These are phyloP conservation scores for Apiotrichum akiyoshidainum DNA, from an alignment of 1,284 basidiomycete species.

Conservation along the genomic window DNA sequence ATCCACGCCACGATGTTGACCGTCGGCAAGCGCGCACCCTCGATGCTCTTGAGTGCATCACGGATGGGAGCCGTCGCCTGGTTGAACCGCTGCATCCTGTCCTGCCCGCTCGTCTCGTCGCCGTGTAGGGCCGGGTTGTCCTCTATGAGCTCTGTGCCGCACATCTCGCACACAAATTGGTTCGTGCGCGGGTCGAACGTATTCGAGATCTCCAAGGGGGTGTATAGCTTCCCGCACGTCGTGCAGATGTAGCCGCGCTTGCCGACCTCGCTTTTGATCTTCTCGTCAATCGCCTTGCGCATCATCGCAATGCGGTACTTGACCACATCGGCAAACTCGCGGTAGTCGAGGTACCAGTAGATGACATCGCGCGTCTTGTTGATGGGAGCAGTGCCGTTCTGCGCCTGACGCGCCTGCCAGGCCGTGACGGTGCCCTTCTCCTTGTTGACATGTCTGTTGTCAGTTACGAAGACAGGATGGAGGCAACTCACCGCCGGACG, in stretches of 20 bases:
- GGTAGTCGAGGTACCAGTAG: constrained; percentile 97
- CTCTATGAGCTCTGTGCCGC: constrained; percentile 75
- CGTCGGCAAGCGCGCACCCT: constrained; percentile 56
- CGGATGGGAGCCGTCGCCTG: constrained; percentile 81
- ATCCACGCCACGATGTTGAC: constrained; percentile 47
- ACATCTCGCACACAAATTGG: constrained; percentile 54
- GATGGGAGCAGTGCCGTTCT: constrained; percentile 8
- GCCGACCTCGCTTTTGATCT: constrained; percentile 79
- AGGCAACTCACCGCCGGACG: constrained; percentile 66
- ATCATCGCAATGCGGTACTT: constrained; percentile 98
- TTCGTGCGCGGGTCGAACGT: constrained; percentile 56
- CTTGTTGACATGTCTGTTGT: constrained; percentile 46
- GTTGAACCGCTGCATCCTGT: constrained; percentile 94
- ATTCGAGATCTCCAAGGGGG: constrained; percentile 80
- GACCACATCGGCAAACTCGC: constrained; percentile 91
- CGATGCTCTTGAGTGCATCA: constrained; percentile 81
- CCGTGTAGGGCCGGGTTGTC: constrained; percentile 64
- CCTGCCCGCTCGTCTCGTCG: constrained; percentile 43
- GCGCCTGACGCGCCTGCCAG: constrained; percentile 25
- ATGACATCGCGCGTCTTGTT: constrained; percentile 51
- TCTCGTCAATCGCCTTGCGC: constrained; percentile 81
- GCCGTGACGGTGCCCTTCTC: constrained; percentile 38
- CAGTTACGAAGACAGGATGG: neutral
- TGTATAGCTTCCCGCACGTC: constrained; percentile 77
- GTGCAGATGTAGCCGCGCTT: constrained; percentile 96